Percentiles rank a stretch among this genome's conserved stretches.
Evolutionary conservation across 1,284 basidiomycete genomes (phyloP).

Genomic region (Coniferiporia sulphurascens): DNA sequence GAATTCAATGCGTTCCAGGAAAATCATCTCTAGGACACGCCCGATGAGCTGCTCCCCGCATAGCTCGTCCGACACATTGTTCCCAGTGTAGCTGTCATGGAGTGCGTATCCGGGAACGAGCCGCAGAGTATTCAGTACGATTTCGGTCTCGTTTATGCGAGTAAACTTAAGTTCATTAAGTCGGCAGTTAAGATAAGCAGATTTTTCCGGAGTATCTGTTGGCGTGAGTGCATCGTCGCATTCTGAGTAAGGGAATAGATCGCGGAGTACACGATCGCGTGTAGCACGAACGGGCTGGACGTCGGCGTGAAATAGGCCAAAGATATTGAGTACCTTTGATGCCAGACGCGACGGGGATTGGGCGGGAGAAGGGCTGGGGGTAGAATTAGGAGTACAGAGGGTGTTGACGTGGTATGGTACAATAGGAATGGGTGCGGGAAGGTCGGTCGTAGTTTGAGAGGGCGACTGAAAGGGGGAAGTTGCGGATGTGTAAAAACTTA

Average conservation of each 20-base stretch:
- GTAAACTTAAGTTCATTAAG: neutral
- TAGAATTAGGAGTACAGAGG: neutral
- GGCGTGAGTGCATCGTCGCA: neutral
- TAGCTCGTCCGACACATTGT: neutral
- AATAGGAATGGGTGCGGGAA: conserved; percentile 2
- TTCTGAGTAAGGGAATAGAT: conserved; percentile 2
- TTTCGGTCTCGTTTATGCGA: neutral
- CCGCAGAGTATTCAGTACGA: conserved; percentile 1
- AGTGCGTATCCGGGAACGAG: conserved; percentile 1
- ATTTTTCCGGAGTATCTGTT: neutral
- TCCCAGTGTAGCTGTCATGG: conserved; percentile 6
- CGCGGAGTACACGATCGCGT: conserved; percentile 10
- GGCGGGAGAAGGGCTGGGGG: neutral
- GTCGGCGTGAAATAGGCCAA: conserved; percentile 15
- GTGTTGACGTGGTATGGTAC: neutral
- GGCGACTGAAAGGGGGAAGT: conserved; percentile 9
- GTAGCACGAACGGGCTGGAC: conserved; percentile 3
- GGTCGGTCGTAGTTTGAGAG: neutral
- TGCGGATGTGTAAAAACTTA: conserved; percentile 1
- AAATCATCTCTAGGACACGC: conserved; percentile 51
- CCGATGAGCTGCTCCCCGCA: conserved; percentile 31
- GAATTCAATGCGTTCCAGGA: conserved; percentile 25
- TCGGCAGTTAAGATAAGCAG: neutral
- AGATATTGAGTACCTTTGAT: conserved; percentile 14
- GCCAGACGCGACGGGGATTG: neutral